Evolutionary conservation across 2,329 filamentous ascomycete genomes (phyloP).

Genomic region (Macrophomina tecta): DNA sequence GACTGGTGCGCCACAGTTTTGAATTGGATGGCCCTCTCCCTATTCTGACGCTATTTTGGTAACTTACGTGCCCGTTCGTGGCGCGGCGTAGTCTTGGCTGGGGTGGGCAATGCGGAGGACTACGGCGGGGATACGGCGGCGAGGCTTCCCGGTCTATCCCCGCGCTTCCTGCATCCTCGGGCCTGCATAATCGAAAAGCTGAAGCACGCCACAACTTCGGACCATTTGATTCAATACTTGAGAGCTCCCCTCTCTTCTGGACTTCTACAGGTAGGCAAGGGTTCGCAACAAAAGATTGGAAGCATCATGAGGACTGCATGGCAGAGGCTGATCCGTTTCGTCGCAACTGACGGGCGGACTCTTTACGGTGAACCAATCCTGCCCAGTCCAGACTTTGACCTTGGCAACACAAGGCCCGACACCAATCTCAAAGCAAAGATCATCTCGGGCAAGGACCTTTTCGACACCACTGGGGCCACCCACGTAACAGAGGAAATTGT

Average conservation of each 20-base stretch:
- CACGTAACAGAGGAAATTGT: conserved; percentile 61
- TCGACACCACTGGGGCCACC: conserved; percentile 53
- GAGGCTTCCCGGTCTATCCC: background rate
- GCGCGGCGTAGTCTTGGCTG: background rate
- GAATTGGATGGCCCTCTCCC: background rate
- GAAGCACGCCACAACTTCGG: background rate
- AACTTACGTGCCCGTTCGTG: background rate
- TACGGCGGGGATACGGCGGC: background rate
- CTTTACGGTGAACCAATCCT: conserved; percentile 61
- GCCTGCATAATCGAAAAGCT: background rate
- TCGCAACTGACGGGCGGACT: conserved; percentile 56
- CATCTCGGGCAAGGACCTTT: conserved; percentile 58
- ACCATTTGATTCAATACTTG: background rate
- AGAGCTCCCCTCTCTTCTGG: background rate
- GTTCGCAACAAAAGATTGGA: no score
- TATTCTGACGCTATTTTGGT: background rate
- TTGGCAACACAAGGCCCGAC: conserved; percentile 55
- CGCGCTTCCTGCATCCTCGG: background rate
- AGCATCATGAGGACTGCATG: conserved; percentile 40
- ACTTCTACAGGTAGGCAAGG: background rate
- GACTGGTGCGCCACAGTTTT: background rate
- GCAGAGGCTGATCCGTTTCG: conserved; percentile 62
- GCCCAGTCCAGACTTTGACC: conserved; percentile 53
- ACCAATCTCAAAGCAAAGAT: conserved; percentile 60
- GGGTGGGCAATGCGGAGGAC: background rate